These are phyloP conservation scores for Leccinum broughii DNA, from an alignment of 768 basidiomycete genomes.

Conservation along the genomic window DNA sequence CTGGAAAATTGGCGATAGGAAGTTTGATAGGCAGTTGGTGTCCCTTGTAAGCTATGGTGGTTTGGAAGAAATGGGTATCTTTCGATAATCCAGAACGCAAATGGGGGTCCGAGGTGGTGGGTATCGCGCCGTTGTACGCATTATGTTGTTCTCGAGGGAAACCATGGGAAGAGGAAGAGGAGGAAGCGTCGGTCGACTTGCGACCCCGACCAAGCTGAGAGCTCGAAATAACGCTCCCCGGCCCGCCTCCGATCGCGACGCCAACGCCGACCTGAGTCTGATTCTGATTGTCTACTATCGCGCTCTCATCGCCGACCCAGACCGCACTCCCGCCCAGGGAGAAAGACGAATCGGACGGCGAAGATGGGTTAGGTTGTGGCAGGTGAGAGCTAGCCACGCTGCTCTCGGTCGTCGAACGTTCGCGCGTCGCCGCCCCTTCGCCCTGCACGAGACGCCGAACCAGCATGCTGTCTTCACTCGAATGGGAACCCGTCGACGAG, in stretches of 20 bases:
- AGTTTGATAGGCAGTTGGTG: slow-evolving; percentile 88
- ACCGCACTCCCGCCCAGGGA: slow-evolving; percentile 79
- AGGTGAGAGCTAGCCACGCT: slow-evolving; percentile 34
- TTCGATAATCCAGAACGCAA: slow-evolving; percentile 55
- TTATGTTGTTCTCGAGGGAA: slow-evolving; percentile 41
- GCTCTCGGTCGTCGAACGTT: slow-evolving; percentile 42
- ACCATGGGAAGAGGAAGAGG: slow-evolving; percentile 59
- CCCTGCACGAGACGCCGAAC: slow-evolving; percentile 33
- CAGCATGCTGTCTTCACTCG: slow-evolving; percentile 68
- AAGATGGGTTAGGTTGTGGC: slow-evolving; percentile 40
- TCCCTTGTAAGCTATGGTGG: slow-evolving; percentile 79
- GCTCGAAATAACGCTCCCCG: slow-evolving; percentile 46
- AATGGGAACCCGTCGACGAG: slow-evolving; percentile 60
- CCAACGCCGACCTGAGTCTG: slow-evolving; percentile 25
- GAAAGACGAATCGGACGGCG: slow-evolving; percentile 74
- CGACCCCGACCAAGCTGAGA: slow-evolving; percentile 52
- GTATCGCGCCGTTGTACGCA: slow-evolving; percentile 38
- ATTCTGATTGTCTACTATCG: slow-evolving; percentile 39
- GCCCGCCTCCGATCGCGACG: slow-evolving; percentile 44
- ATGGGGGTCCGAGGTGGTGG: slow-evolving; percentile 47
- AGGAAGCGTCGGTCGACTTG: slow-evolving; percentile 73
- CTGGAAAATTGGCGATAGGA: slow-evolving; percentile 84
- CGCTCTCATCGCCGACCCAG: slow-evolving; percentile 80
- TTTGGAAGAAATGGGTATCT: slow-evolving; percentile 95
- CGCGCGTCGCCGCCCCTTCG: slow-evolving; percentile 40